Base-by-base conservation (phyloP, 2,329 filamentous ascomycete species). In the Cladosporium sp. region DNA sequence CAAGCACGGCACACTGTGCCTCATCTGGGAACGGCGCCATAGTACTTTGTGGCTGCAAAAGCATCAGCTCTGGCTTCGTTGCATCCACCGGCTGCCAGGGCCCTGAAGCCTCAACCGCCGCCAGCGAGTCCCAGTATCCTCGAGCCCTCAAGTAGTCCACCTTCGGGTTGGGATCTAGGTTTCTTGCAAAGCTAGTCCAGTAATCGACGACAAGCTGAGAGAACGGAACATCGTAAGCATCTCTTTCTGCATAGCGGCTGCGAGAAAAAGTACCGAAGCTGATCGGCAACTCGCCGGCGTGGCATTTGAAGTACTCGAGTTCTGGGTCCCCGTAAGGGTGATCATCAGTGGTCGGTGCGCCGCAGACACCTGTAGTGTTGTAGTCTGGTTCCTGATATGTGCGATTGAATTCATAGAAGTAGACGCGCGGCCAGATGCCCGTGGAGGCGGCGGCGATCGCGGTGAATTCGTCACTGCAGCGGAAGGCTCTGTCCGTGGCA, bases 301-400 rank as follows among this genome's bases (percentile, higher is more conserved):
- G 79, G 70, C 79, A 81, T 67, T 79, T 80, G 69, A 76, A 77
- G 70, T 81, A 81, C 64, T 80, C 78, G 3, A 59, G 57, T n/a
- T 73, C 69, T 2, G 76, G 77, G 64, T 79, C 74, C 23, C 76
- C 76, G 53, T 76, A 66, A 8, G 77, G 78, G 8, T 72, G 70
- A 0, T 66, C 65, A 1, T 69, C 64, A 0, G 75, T 76, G 18
- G 69, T 64, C 1, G 73, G 72, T 16, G 76, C 70, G 32, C 67
- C 67, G 67, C 76, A 80, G 71, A 69, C 64, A 26, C 34, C 21
- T 36, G 70, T 71, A 14, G 65, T 66, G 26, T 63, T 62, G 68
- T 70, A 71, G 39, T 48, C 65, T 58, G 65, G 63, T 30, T 69
- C 67, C 57, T 77, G 77, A 71, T 80, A 81, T 6, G 77, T 81